Conservation (phyloP, 176 grass and related monocot species). For the Tuctoria greenei region DNA sequence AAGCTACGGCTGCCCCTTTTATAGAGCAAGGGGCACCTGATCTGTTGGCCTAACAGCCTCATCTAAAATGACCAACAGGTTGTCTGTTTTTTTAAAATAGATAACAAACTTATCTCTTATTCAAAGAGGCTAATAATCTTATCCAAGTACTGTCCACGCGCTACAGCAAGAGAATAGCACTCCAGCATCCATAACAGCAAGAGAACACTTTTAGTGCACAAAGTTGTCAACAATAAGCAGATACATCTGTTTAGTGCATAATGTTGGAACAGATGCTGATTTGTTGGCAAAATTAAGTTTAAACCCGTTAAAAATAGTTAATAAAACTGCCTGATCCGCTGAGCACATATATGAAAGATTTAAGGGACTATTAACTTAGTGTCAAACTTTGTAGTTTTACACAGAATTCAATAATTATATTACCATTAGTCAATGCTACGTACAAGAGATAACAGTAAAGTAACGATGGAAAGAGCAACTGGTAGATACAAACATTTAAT, state of each 20-base stretch:
- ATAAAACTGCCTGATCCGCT: background rate
- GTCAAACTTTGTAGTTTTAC: background rate
- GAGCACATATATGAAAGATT: background rate
- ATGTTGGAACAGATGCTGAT: background rate
- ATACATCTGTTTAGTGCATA: background rate
- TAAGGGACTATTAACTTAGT: background rate
- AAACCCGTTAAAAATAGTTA: background rate
- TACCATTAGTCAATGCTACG: background rate
- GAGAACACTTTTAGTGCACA: background rate
- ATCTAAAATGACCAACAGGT: too few species aligned
- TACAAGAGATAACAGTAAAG: background rate
- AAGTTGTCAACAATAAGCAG: background rate
- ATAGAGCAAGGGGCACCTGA: too few species aligned
- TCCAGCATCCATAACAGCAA: too few species aligned
- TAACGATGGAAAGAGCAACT: background rate
- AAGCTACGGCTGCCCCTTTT: too few species aligned
- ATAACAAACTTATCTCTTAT: too few species aligned
- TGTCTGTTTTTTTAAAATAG: too few species aligned
- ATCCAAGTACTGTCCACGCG: too few species aligned
- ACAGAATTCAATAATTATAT: background rate
- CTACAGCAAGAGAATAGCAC: too few species aligned
- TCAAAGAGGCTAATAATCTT: too few species aligned
- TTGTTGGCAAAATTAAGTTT: background rate
- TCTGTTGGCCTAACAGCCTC: too few species aligned
- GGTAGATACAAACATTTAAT: constrained; percentile 60